Evolutionary conservation across 2,329 filamentous ascomycete species (phyloP).

Genomic region (Aspergillus sp.): DNA sequence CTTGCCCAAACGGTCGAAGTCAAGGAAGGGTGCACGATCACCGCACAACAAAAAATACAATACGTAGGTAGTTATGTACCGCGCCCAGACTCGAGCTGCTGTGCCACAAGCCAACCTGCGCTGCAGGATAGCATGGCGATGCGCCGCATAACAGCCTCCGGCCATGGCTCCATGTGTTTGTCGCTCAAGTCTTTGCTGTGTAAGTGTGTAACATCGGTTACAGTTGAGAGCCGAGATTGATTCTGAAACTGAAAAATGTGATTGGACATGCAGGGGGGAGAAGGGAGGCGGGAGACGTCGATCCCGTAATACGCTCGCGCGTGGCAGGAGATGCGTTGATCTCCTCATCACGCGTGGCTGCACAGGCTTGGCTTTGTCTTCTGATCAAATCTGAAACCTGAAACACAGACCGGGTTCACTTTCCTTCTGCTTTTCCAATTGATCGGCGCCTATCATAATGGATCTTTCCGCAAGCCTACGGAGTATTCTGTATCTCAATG

Average conservation of each 20-base stretch:
- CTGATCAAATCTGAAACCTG: slow-evolving; percentile 12
- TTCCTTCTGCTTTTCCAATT: neutral
- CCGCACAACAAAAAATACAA: neutral
- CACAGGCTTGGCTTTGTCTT: slow-evolving; percentile 5
- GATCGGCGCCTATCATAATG: slow-evolving; percentile 1
- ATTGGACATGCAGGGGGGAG: slow-evolving; percentile 6
- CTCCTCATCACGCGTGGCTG: slow-evolving; percentile 11
- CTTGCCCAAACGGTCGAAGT: neutral
- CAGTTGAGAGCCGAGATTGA: neutral
- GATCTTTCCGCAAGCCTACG: neutral
- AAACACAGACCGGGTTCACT: neutral
- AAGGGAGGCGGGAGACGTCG: slow-evolving; percentile 11
- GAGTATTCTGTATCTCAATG: neutral
- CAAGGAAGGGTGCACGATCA: neutral
- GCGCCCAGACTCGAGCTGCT: neutral
- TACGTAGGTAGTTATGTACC: neutral
- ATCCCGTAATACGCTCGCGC: slow-evolving; percentile 13
- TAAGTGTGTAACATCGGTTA: slow-evolving; percentile 4
- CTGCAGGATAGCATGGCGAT: slow-evolving; percentile 7
- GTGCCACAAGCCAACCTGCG: neutral
- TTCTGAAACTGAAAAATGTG: slow-evolving; percentile 4
- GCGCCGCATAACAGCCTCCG: slow-evolving; percentile 4
- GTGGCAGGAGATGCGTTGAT: slow-evolving; percentile 13
- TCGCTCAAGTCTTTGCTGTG: slow-evolving; percentile 6
- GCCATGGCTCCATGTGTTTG: slow-evolving; percentile 14